Base-by-base conservation (phyloP, 345 rosid genomes). In the Euclidium syriacum region DNA sequence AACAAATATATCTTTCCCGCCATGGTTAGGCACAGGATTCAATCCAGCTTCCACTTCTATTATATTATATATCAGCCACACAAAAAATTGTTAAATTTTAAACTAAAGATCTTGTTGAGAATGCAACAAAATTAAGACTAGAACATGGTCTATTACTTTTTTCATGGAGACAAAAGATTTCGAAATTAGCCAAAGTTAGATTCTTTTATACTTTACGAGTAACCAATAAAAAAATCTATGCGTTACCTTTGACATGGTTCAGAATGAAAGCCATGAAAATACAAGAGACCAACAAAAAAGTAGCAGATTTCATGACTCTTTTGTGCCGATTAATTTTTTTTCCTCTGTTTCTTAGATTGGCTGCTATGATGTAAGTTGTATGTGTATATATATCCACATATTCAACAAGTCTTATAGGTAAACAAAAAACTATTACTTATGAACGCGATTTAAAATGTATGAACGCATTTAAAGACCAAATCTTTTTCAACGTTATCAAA, bases 241-340 rank as follows among this genome's bases (percentile, higher is more conserved):
- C 49, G 10, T 59, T 68, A 69, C 73, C 73, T 61, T 52, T n/a
- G 11, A 35, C 56, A 20, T 44, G n/a, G 62, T 10, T 53, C 19
- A 54, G 23, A 15, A 70, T 5, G 3, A 47, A 16, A 18, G 16
- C 53, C 43, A 62, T 19, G 49, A 70, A 63, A 53, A 61, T 17
- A 36, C 62, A 70, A n/a, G 63, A 70, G 52, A 62, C 43, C 54
- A 62, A 17, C 25, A 62, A 7, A 9, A 62, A 2, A 52, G 32
- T 53, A 11, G 51, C 32, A 10, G 62, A 53, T 62, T 33, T 62
- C 74, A 70, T 70, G 14, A 24, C 46, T 44, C 41, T 44, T 43
- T 4, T 14, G 29, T 34, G 30, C 23, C 26, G 1, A 44, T 34
- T 27, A 23, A 23, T 18, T 55, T 2, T 17, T 16, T 29, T 3